Evolutionary conservation across 1,284 basidiomycete species (phyloP).

Genomic region (Coniferiporia sulphurascens): DNA sequence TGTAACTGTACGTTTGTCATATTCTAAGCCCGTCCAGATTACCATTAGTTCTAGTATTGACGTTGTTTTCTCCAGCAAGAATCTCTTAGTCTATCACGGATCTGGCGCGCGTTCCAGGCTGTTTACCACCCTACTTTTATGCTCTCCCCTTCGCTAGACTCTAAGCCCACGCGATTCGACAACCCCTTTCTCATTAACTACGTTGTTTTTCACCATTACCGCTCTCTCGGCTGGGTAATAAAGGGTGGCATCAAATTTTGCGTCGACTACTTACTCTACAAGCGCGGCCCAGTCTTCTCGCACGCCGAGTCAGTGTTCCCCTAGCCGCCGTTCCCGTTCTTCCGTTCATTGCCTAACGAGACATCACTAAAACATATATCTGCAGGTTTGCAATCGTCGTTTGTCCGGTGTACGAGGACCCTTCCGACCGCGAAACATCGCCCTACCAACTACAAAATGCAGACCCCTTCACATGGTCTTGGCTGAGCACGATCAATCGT

Average conservation of each 20-base stretch:
- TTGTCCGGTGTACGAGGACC: constrained; percentile 86
- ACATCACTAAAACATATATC: not conserved
- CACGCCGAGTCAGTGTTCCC: constrained; percentile 81
- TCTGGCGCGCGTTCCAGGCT: constrained; percentile 58
- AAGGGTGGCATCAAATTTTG: constrained; percentile 97
- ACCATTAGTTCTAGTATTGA: not conserved
- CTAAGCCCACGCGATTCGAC: constrained; percentile 52
- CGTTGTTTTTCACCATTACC: constrained; percentile 90
- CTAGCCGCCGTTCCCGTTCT: not conserved
- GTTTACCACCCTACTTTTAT: constrained; percentile 31
- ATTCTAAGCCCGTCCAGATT: not conserved
- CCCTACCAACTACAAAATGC: constrained; percentile 59
- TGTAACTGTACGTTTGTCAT: constrained; percentile 44
- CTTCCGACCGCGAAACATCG: constrained; percentile 59
- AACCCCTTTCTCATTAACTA: constrained; percentile 94
- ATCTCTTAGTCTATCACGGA: constrained; percentile 46
- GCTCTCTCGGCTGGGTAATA: constrained; percentile 97
- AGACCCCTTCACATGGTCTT: constrained; percentile 85
- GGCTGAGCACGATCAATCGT: constrained; percentile 95
- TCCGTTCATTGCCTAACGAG: not conserved
- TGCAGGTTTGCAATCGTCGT: constrained; percentile 84
- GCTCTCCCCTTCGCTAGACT: constrained; percentile 30
- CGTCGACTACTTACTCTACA: constrained; percentile 92
- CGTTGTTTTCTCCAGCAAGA: constrained; percentile 35
- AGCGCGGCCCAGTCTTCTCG: constrained; percentile 89